Base-by-base conservation (phyloP, 2,329 filamentous ascomycete genomes). In the Botrytis byssoidea region DNA sequence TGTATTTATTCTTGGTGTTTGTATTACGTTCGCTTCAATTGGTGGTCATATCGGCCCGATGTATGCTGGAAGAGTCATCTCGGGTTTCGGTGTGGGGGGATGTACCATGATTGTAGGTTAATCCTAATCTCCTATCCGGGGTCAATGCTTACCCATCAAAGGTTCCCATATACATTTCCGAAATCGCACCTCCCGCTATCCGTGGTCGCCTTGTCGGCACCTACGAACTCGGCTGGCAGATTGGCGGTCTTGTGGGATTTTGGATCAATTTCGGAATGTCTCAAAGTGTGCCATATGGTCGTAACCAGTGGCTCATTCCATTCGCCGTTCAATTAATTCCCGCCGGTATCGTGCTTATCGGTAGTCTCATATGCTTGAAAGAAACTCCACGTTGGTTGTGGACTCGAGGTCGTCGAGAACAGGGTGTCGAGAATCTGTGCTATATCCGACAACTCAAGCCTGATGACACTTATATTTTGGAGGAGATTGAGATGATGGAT, bases 401-500 rank as follows among this genome's bases (percentile, higher is more conserved):
- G 35, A 74, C 66, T 44, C 70, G 74, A 42, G 70, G 73, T 14
- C 32, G 63, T n/a, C 86, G 88, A 63, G 87, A 91, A 44, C 82
- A 90, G 80, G 90, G 87, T 29, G 83, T 89, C 73, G 82, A 84
- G 73, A 86, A 86, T 64, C 85, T 92, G 64, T 88, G 86, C 84
- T 92, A 89, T 89, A 88, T 93, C 76, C 86, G 90, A 61, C 86
- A 90, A 70, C 85, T 92, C 3, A 81, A 83, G 14, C 80, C 83
- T 0, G 84, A 86, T 12, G 85, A 92, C 76, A 82, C 84, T 71
- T 94, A 94, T 80, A 91, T 95, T 73, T 83, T 91, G 3, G 92
- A 95, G 80, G 93, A 95, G 81, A 85, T 95, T 37, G 85, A 86
- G 73, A 90, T 87, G 76, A 91, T 95, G 75, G 91, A 94, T 72